Base-by-base conservation (phyloP, 2,329 filamentous ascomycete genomes). In the Tolypocladium album region DNA sequence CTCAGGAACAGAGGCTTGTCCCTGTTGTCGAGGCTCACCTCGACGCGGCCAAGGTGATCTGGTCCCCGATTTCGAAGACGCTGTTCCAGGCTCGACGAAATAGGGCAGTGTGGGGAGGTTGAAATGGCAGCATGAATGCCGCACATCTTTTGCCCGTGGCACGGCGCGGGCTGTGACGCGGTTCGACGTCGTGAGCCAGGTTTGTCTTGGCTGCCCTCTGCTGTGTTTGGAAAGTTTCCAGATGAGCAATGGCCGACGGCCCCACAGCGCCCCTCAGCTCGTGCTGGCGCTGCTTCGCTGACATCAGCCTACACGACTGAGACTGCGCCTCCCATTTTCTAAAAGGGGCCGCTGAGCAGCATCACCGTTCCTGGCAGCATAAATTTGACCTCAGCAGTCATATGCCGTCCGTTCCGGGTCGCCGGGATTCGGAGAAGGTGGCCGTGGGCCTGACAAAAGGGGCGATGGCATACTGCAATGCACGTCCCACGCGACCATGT, bases 81-180 rank as follows among this genome's bases (percentile, higher is more conserved):
- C 45, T 71, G 67, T 60, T 71, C 71, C n/a, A 86, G 67, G 1
- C 74, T 70, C 1, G 71, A 61, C 1, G 65, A 67, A 24, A 72
- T 67, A 22, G 67, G 63, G 47, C 69, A 66, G 56, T 67, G 61
- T 69, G 68, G 57, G 27, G 65, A 63, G 43, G 62, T 52, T 24
- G 78, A 79, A 58, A 87, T 75, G 47, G 74, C 71, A 42, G 75
- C 79, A 69, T 86, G 78, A 58, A 87, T 87, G 63, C 84, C 84
- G 69, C 84, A 87, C 84, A 87, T 86, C 63, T 31, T 65, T 27
- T 38, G 38, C 34, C 56, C 27, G 24, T 43, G 31, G 40, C 42
- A 47, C 12, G 57, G n/a, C 2, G 31, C 50, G 31, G 34, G 27
- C 42, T 17, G 36, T 24, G 57, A 24, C 45, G 36, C 13, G 22